A percentile compares a stretch with the other conserved stretches of the same genome.
Conservation (phyloP, 2,329 filamentous ascomycete genomes). For the Colletotrichum shisoi region DNA sequence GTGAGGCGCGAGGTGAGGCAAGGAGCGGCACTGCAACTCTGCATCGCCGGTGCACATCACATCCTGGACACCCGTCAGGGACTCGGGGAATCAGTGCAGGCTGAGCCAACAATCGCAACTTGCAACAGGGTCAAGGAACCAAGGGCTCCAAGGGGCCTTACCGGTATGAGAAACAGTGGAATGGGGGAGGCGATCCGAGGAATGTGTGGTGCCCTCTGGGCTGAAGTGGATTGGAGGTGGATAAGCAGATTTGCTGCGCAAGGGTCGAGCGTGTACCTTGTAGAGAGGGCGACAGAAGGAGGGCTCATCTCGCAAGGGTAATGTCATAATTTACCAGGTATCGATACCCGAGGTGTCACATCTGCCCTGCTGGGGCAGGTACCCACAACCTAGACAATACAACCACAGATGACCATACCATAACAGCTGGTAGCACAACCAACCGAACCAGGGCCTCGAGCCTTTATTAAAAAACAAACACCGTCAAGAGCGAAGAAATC, state of each 20-base stretch:
- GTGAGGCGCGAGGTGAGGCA: slow-evolving; percentile 20
- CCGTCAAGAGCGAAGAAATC: no score
- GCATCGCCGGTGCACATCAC: slow-evolving; percentile 22
- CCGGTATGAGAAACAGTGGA: slow-evolving; percentile 27
- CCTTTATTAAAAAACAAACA: no score
- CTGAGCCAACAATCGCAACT: slow-evolving; percentile 4
- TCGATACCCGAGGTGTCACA: slow-evolving; percentile 3
- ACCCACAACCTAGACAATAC: no score
- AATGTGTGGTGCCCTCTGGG: slow-evolving; percentile 31
- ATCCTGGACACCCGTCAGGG: slow-evolving; percentile 10
- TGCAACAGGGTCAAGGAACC: slow-evolving; percentile 1
- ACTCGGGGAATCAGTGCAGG: slow-evolving; percentile 6
- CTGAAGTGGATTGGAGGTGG: slow-evolving; percentile 31
- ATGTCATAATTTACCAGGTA: slow-evolving; percentile 21
- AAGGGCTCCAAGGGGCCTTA: not conserved
- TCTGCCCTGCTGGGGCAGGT: no score
- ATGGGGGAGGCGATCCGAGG: slow-evolving; percentile 28
- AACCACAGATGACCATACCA: no score
- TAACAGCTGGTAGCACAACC: no score
- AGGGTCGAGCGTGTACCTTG: not conserved
- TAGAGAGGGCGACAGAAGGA: not conserved
- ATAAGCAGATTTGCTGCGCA: slow-evolving; percentile 29
- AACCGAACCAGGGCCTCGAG: no score
- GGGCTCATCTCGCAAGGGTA: slow-evolving; percentile 28
- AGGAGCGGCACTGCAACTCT: slow-evolving; percentile 25